Conservation (phyloP, 164 flowering plant genomes). For the Chimonanthus salicifolius region DNA sequence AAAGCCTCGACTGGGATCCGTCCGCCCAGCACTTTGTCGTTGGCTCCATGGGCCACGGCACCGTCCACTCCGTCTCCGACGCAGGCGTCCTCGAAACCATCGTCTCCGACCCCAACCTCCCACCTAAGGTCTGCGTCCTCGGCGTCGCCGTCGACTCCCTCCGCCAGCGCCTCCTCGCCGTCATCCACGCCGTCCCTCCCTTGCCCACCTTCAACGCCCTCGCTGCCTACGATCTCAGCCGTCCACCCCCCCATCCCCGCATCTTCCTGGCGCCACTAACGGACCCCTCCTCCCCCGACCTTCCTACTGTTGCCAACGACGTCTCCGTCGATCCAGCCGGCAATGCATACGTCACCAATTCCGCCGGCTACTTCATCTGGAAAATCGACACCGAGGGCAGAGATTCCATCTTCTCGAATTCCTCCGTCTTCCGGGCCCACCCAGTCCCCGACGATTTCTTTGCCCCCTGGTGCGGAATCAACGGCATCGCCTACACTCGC, state of each 20-base stretch:
- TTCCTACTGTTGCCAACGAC: conserved; percentile 48
- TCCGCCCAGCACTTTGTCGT: conserved; percentile 62
- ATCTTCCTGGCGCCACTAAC: background rate
- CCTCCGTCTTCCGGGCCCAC: conserved; percentile 31
- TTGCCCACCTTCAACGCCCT: conserved; percentile 55
- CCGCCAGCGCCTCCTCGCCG: conserved; percentile 61
- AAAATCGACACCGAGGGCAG: conserved; percentile 47
- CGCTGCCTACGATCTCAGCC: conserved; percentile 70
- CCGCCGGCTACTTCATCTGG: conserved; percentile 59
- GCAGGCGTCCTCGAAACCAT: conserved; percentile 60
- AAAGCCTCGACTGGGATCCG: conserved; percentile 62
- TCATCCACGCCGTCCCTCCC: conserved; percentile 34
- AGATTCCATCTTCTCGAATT: conserved; percentile 48
- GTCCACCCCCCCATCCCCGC: conserved; percentile 25
- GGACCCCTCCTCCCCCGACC: conserved; percentile 9
- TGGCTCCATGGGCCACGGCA: conserved; percentile 44
- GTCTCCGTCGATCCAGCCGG: conserved; percentile 63
- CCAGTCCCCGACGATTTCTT: conserved; percentile 31
- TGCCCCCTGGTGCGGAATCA: conserved; percentile 47
- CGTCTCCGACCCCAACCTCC: conserved; percentile 50
- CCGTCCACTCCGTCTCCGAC: conserved; percentile 59
- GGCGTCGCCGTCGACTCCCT: conserved; percentile 56
- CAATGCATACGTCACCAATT: conserved; percentile 74
- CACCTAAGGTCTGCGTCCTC: conserved; percentile 40
- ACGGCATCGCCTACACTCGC: conserved; percentile 61